These are phyloP conservation scores for Petunia secreta DNA, from an alignment of 257 asterid genomes.

Conservation along the genomic window DNA sequence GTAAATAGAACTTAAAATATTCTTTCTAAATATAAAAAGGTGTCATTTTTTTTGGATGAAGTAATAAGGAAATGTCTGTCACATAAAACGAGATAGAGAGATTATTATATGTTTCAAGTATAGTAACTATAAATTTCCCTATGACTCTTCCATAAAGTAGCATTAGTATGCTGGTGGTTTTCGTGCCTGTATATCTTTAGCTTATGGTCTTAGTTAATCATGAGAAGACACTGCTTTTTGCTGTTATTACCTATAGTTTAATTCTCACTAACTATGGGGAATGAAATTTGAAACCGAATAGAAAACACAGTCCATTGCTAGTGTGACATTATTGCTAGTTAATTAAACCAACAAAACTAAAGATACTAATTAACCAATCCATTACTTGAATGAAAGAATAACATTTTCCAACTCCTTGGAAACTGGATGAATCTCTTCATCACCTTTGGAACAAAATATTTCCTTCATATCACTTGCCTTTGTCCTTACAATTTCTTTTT, in stretches of 20 bases:
- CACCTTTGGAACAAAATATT: too few species aligned
- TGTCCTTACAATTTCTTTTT: too few species aligned
- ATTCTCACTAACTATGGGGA: background rate
- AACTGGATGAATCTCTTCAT: too few species aligned
- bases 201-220: background rate
- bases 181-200: background rate
- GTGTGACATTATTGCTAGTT: background rate
- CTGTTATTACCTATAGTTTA: background rate
- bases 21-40: too few species aligned
- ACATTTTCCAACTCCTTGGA: too few species aligned
- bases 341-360: background rate
- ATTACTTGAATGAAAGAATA: too few species aligned
- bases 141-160: background rate
- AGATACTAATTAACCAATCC: too few species aligned
- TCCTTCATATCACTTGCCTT: too few species aligned
- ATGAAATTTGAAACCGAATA: constrained; percentile 40
- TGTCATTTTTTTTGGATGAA: too few species aligned
- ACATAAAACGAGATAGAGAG: too few species aligned
- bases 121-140: background rate
- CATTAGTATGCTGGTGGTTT: background rate
- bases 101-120: background rate
- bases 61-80: too few species aligned
- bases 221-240: background rate
- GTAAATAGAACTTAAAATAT: too few species aligned
- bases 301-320: constrained; percentile 24